A percentile compares a stretch with the other conserved stretches of the same genome.
Evolutionary conservation across 768 basidiomycete genomes (phyloP).

Genomic region (Trametes sanguinea): DNA sequence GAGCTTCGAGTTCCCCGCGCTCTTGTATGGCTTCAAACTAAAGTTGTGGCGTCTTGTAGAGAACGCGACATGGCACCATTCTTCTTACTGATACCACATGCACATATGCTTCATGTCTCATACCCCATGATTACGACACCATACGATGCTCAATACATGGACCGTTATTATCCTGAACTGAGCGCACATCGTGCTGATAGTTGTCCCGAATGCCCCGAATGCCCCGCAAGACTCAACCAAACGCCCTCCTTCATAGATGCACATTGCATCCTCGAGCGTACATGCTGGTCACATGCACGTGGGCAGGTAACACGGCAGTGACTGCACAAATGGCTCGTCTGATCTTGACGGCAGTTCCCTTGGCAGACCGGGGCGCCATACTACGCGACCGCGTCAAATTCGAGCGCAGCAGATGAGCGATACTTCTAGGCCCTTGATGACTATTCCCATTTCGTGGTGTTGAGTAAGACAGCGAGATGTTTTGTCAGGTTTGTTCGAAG

Average conservation of each 20-base stretch:
- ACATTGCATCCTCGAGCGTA: no score
- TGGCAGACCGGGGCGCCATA: no score
- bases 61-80: background rate
- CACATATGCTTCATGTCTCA: conserved; percentile 19
- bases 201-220: no score
- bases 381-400: no score
- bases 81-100: conserved; percentile 11
- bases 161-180: background rate
- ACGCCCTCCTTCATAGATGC: no score
- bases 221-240: no score
- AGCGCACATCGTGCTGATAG: background rate
- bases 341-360: no score
- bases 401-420: no score
- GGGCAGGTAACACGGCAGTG: background rate
- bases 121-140: conserved; percentile 16
- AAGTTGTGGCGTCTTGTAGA: background rate
- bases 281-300: background rate
- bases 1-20: background rate
- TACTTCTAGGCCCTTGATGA: no score
- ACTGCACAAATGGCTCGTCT: background rate
- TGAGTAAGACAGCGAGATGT: no score
- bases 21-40: background rate
- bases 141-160: background rate
- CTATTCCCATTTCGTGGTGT: no score
- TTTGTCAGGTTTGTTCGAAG: no score